phyloP scores from a whole-genome alignment of 768 basidiomycete genomes.

The Tylopilus felleus region DNA sequence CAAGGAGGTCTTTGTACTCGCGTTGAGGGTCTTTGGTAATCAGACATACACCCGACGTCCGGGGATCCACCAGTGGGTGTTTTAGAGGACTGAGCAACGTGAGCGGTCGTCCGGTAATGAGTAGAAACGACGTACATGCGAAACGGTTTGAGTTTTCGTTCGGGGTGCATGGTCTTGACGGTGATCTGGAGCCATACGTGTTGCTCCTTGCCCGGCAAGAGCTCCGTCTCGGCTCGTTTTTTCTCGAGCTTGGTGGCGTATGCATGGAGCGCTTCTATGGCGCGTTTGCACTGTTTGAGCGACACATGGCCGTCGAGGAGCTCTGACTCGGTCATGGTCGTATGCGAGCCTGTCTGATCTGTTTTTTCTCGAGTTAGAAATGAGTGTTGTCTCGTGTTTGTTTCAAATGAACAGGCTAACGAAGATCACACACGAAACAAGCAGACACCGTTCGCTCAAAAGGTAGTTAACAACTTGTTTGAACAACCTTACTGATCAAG shows the following conservation, averaged over 20 bases:
- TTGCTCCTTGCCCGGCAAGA: constrained; percentile 76
- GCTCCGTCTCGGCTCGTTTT: constrained; percentile 67
- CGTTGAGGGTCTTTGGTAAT: constrained; percentile 96
- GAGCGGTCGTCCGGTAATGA: background rate
- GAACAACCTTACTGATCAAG: too few species aligned
- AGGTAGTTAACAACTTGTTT: too few species aligned
- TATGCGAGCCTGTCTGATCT: background rate
- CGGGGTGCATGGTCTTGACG: constrained; percentile 76
- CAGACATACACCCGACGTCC: constrained; percentile 76
- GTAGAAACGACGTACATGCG: constrained; percentile 62
- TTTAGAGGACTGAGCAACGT: constrained; percentile 53
- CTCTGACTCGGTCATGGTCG: constrained; percentile 43
- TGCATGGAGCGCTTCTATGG: constrained; percentile 72
- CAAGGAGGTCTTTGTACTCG: constrained; percentile 92
- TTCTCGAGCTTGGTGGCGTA: constrained; percentile 64
- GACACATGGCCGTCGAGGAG: constrained; percentile 74
- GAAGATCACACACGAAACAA: too few species aligned
- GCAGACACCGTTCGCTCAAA: too few species aligned
- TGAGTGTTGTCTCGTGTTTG: constrained; percentile 19
- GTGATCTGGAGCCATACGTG: constrained; percentile 86
- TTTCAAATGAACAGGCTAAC: background rate
- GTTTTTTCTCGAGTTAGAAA: background rate
- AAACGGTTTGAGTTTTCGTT: constrained; percentile 73
- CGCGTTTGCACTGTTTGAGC: constrained; percentile 66
- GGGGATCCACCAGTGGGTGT: constrained; percentile 81